Evolutionary conservation across 129 eudicot species (phyloP).

Genomic region (Saussurea involucrata): DNA sequence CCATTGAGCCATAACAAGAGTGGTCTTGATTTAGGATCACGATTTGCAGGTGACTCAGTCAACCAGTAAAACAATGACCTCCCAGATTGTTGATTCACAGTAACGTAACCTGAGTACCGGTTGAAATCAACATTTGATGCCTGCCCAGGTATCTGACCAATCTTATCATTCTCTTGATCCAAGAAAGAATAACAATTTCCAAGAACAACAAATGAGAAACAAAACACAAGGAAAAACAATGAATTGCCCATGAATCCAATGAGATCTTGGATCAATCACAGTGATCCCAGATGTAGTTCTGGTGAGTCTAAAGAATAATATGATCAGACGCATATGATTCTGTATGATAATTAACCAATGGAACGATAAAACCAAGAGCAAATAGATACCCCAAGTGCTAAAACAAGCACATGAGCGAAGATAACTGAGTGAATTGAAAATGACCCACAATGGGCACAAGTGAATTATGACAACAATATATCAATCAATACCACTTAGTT

Average conservation of each 20-base stretch:
- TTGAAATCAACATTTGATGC: slow-evolving; percentile 68
- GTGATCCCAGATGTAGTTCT: slow-evolving; percentile 27
- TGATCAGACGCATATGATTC: slow-evolving; percentile 1
- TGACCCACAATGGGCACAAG: slow-evolving; percentile 17
- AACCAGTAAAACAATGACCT: slow-evolving; percentile 94
- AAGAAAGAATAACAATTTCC: slow-evolving; percentile 45
- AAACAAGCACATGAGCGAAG: slow-evolving; percentile 21
- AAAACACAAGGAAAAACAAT: slow-evolving; percentile 22
- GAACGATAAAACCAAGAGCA: slow-evolving; percentile 11
- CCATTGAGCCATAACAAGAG: slow-evolving; percentile 98
- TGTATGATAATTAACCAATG: not conserved
- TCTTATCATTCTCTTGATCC: slow-evolving; percentile 77
- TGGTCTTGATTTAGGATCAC: slow-evolving; percentile 70
- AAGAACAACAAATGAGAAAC: slow-evolving; percentile 25
- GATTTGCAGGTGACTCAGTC: slow-evolving; percentile 66
- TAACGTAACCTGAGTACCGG: slow-evolving; percentile 92
- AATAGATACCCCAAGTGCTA: slow-evolving; percentile 17
- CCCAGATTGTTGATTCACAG: slow-evolving; percentile 74
- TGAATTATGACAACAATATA: slow-evolving; percentile 9
- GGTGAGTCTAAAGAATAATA: slow-evolving; percentile 3
- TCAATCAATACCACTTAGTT: slow-evolving; percentile 21
- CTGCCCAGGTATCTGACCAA: slow-evolving; percentile 79
- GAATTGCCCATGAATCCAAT: slow-evolving; percentile 44
- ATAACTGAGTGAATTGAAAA: slow-evolving; percentile 16
- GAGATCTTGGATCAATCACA: slow-evolving; percentile 29